Evolutionary conservation across 768 basidiomycete species (phyloP).

Genomic region (Tylopilus sp.): DNA sequence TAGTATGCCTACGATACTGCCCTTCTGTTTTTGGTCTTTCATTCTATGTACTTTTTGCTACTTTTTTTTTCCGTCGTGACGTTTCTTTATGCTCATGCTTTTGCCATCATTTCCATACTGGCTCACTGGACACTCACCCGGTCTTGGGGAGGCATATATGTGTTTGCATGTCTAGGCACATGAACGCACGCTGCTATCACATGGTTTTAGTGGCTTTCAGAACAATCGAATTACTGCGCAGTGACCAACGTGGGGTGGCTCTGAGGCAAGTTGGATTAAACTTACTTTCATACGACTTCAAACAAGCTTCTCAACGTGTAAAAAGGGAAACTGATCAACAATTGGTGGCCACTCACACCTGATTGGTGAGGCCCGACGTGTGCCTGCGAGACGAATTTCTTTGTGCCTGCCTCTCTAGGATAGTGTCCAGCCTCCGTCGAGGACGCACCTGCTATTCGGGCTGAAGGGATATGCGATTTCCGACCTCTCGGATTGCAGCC

Average conservation of each 20-base stretch:
- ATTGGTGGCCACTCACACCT: constrained; percentile 15
- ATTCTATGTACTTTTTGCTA: constrained; percentile 2
- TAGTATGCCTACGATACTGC: background rate
- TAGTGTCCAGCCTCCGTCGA: constrained; percentile 18
- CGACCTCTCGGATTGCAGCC: constrained; percentile 3
- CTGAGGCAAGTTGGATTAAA: constrained; percentile 13
- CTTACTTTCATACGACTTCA: background rate
- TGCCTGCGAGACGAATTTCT: constrained; percentile 2
- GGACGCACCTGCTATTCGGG: constrained; percentile 14
- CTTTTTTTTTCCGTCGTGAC: background rate
- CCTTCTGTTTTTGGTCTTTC: background rate
- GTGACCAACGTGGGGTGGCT: constrained; percentile 11
- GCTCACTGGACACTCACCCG: background rate
- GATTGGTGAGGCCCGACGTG: constrained; percentile 18
- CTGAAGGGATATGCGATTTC: constrained; percentile 13
- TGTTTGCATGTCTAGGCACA: constrained; percentile 12
- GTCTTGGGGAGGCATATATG: constrained; percentile 1
- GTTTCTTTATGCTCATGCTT: background rate
- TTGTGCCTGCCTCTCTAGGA: constrained; percentile 11
- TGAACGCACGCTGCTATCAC: constrained; percentile 20
- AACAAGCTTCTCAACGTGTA: background rate
- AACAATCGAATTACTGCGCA: constrained; percentile 12
- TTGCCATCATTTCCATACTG: constrained; percentile 1
- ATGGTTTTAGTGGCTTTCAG: constrained; percentile 11
- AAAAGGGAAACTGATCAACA: constrained; percentile 10